A percentile compares a stretch with the other conserved stretches of the same genome.
Conservation (phyloP, 345 rosid species). For the Psidium friedrichsthalianum region DNA sequence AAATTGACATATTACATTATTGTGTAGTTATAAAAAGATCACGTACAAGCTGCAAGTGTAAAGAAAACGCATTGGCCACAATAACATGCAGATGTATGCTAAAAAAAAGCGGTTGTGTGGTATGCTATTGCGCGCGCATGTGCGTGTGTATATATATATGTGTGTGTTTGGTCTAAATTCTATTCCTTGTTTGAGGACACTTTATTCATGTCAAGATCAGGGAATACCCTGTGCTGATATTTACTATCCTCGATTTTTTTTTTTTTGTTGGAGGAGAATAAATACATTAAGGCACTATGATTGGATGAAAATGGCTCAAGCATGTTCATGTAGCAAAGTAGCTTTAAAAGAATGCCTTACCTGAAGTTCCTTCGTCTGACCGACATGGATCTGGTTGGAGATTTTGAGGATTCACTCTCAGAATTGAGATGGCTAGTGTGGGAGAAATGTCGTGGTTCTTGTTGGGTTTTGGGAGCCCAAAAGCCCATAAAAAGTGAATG, state of each 20-base stretch:
- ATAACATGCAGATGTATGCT: not conserved
- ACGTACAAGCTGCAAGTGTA: too few species aligned
- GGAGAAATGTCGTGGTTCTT: not conserved
- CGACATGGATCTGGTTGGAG: fast-evolving
- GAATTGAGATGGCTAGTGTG: not conserved
- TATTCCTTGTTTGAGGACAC: too few species aligned
- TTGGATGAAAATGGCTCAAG: not conserved
- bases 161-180: too few species aligned
- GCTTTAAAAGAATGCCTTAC: not conserved
- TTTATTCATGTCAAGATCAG: too few species aligned
- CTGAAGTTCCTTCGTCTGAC: not conserved
- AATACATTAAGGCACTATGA: not conserved
- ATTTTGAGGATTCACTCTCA: not conserved
- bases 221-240: too few species aligned
- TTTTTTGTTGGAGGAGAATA: not conserved
- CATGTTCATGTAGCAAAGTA: not conserved
- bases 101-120: not conserved
- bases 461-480: too few species aligned
- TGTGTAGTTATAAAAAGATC: not conserved
- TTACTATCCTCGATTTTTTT: not conserved
- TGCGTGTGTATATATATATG: too few species aligned
- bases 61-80: too few species aligned
- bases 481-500: too few species aligned
- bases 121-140: not conserved
- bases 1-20: fast-evolving